Evolutionary conservation across 2,329 filamentous ascomycete species (phyloP), one percentile per base, ranked within the genome.

Genomic region (Xenosphaeropsis pyriputrescens): DNA sequence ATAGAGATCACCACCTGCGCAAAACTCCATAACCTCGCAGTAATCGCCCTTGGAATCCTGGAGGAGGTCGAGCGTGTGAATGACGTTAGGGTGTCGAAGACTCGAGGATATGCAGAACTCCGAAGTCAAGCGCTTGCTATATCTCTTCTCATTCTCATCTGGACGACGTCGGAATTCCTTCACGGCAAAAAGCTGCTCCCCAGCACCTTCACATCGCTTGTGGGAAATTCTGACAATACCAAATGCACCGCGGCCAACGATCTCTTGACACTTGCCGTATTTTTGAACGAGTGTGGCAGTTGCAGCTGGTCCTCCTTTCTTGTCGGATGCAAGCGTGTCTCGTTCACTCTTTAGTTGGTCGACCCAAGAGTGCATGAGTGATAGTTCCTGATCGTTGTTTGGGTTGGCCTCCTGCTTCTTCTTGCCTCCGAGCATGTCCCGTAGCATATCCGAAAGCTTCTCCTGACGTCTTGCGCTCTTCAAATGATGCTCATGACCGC

Each of bases 11-110:
- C 91, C 91, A 43, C 91, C 91, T 29, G 89, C 88, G 57, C 91
- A 98, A 56, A 91, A 98, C 61, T 98, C 91, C 91, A 98, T 98
- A 37, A 98, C 91, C 58, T 98, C 91, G 60, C 91, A 98, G 59
- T 91, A 96, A 55, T 94, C 86, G 42, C 91, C 91, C 62, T 96
- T 96, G 50, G 89, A 77, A 53, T 98, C 91, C 60, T 95, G 85
- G 31, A 98, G 72, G 9, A 98, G 71, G 55, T 98, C 91, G 38
- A 98, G 73, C 1, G 91, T 98, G 59, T 95, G 91, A 50, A 98
- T 98, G 51, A 98, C 85, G 55, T 98, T 98, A 12, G 91, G 89
- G 56, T 98, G 91, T 45, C 88, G 84, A 43, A 98, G 74, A 8
- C 88, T 94, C 0, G 89, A 96, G 1, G 91, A 96, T 50, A 98